phyloP scores from a whole-genome alignment of 805 yeast genomes.

The Zygotorulaspora chibaensis region DNA sequence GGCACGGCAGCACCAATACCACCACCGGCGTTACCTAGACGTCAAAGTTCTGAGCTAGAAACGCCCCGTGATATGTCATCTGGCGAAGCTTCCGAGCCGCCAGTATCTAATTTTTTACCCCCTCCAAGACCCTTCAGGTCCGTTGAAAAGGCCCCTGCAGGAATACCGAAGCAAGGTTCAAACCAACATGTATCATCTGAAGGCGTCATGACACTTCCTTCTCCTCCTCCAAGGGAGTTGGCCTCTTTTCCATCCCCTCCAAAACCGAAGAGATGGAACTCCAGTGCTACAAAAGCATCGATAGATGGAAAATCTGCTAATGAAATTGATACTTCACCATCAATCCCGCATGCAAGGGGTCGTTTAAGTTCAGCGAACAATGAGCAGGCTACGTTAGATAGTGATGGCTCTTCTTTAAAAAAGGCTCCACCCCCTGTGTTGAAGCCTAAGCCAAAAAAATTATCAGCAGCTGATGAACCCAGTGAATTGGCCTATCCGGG shows the following conservation, averaged over 20 bases:
- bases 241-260: constrained; percentile 30
- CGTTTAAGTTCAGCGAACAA: neutral
- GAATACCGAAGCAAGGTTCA: neutral
- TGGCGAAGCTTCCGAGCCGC: neutral
- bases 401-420: neutral
- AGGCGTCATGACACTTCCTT: neutral
- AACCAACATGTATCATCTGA: neutral
- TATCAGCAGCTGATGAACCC: constrained; percentile 4
- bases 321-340: neutral
- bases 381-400: neutral
- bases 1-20: constrained; percentile 1
- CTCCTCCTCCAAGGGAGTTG: constrained; percentile 1
- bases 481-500: constrained; percentile 1
- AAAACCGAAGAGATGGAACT: constrained; percentile 10
- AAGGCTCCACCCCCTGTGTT: constrained; percentile 26
- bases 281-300: neutral
- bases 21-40: constrained; percentile 8
- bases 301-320: neutral
- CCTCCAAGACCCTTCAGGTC: constrained; percentile 33
- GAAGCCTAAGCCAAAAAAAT: constrained; percentile 28
- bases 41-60: neutral
- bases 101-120: constrained; percentile 25
- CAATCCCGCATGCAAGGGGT: constrained; percentile 5
- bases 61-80: neutral
- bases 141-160: neutral